Percentiles rank a stretch among this genome's conserved stretches.
These are phyloP conservation scores for Cordyceps tenuipes DNA, from an alignment of 2,329 filamentous ascomycete species.

Conservation along the genomic window DNA sequence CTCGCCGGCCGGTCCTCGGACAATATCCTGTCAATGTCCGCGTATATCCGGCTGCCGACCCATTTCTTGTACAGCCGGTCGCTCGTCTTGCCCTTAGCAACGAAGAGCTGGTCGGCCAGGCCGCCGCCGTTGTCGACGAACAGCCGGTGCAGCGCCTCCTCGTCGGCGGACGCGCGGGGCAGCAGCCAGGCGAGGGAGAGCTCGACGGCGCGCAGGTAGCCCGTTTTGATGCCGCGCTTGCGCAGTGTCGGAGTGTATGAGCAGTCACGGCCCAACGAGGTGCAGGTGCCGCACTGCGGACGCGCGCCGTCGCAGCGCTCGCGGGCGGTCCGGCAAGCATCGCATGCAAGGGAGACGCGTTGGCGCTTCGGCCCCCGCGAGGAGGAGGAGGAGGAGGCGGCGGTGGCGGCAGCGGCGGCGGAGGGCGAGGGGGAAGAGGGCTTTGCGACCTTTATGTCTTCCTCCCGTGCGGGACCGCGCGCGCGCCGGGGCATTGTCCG, in stretches of 20 bases:
- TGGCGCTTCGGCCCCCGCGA: slow-evolving; percentile 42
- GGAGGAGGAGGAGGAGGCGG: neutral
- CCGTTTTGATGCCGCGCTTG: slow-evolving; percentile 71
- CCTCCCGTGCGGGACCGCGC: slow-evolving; percentile 20
- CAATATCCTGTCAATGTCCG: slow-evolving; percentile 54
- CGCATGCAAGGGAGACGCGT: slow-evolving; percentile 60
- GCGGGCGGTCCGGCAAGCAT: slow-evolving; percentile 57
- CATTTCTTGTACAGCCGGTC: slow-evolving; percentile 54
- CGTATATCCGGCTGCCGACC: slow-evolving; percentile 54
- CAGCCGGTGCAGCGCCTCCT: slow-evolving; percentile 47
- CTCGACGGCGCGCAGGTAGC: slow-evolving; percentile 68
- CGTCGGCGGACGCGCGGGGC: slow-evolving; percentile 49
- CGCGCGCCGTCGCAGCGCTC: slow-evolving; percentile 66
- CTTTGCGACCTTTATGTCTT: slow-evolving; percentile 18
- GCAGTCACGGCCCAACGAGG: slow-evolving; percentile 53
- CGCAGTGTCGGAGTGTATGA: slow-evolving; percentile 66
- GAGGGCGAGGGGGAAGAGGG: slow-evolving; percentile 9
- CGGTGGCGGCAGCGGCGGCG: too few species aligned
- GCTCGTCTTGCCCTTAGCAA: slow-evolving; percentile 43
- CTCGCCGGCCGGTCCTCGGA: slow-evolving; percentile 33
- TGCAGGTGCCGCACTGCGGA: slow-evolving; percentile 60
- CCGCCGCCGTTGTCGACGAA: slow-evolving; percentile 37
- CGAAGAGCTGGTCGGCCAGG: slow-evolving; percentile 34
- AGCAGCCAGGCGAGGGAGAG: slow-evolving; percentile 60
- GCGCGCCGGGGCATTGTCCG: slow-evolving; percentile 32